Evolutionary conservation across 176 grass and related monocot genomes (phyloP).

Genomic region (Oryza glaberrima): DNA sequence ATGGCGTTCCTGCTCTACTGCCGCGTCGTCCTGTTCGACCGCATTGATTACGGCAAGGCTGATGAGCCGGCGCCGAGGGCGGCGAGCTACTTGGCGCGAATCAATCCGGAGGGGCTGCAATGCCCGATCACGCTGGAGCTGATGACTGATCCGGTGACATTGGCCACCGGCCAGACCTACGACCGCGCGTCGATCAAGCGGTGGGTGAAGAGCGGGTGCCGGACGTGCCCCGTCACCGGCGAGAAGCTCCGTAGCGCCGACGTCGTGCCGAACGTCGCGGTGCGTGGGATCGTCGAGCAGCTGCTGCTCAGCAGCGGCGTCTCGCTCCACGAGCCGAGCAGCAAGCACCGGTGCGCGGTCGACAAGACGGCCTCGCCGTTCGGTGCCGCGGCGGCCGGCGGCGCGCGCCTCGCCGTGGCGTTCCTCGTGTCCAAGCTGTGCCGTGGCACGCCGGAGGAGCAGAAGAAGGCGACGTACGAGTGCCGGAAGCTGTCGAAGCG

Average conservation of each 20-base stretch:
- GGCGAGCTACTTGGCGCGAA: slow-evolving; percentile 22
- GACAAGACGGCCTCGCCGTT: slow-evolving; percentile 57
- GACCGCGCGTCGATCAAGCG: slow-evolving; percentile 72
- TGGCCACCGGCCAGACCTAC: slow-evolving; percentile 87
- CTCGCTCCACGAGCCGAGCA: slow-evolving; percentile 26
- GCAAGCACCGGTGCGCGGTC: slow-evolving; percentile 51
- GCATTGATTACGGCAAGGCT: slow-evolving; percentile 23
- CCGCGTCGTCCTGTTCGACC: slow-evolving; percentile 58
- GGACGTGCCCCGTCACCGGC: slow-evolving; percentile 80
- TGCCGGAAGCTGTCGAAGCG: slow-evolving; percentile 75
- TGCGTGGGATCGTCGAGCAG: slow-evolving; percentile 55
- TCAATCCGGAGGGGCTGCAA: slow-evolving; percentile 53
- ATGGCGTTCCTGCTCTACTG: slow-evolving; percentile 77
- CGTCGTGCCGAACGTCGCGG: slow-evolving; percentile 64
- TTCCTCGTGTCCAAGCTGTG: slow-evolving; percentile 58
- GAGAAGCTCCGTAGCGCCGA: slow-evolving; percentile 58
- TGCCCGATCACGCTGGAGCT: slow-evolving; percentile 90
- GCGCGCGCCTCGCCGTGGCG: slow-evolving; percentile 42
- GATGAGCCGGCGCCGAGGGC: neutral
- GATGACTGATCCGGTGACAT: slow-evolving; percentile 84
- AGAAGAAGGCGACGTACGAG: slow-evolving; percentile 68
- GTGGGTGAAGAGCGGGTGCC: slow-evolving; percentile 63
- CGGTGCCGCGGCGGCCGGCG: slow-evolving; percentile 40
- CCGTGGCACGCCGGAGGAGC: slow-evolving; percentile 30
- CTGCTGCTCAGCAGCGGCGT: slow-evolving; percentile 42